Conservation (phyloP, 2,329 filamentous ascomycete species). For the Sclerotinia sclerotiorum region DNA sequence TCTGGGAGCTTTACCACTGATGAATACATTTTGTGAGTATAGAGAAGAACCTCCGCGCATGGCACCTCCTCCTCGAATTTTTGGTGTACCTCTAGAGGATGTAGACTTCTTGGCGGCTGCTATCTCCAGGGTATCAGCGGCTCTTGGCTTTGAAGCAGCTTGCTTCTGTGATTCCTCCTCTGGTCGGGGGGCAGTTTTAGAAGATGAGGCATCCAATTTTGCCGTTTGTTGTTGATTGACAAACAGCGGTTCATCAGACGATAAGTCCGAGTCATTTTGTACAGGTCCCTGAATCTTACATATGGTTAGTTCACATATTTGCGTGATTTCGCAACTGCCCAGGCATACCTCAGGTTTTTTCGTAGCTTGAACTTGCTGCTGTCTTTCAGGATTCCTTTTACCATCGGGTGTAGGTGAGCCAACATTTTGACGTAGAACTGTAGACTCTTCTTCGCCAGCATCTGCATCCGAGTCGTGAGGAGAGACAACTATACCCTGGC, state of each 20-base stretch:
- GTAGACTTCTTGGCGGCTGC: background rate
- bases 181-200: background rate
- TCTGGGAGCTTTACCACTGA: slow-evolving; percentile 20
- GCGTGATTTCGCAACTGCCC: background rate
- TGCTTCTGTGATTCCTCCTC: background rate
- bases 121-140: background rate
- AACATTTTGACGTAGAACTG: background rate
- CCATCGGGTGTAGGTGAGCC: background rate
- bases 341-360: slow-evolving; percentile 8
- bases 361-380: slow-evolving; percentile 5
- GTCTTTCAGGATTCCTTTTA: background rate
- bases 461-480: slow-evolving; percentile 26
- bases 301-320: background rate
- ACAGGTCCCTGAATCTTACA: background rate
- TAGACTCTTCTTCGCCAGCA: slow-evolving; percentile 28
- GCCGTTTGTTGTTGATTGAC: background rate
- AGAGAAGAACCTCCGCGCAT: slow-evolving; percentile 30
- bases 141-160: background rate
- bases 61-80: slow-evolving; percentile 25
- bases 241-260: slow-evolving; percentile 19
- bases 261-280: slow-evolving; percentile 2
- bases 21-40: slow-evolving; percentile 34
- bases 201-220: background rate
- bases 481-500: slow-evolving; percentile 21
- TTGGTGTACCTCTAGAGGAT: background rate